phyloP scores from a whole-genome alignment of 2,329 filamentous ascomycete genomes.

The Parasarocladium wereldwijsianum region DNA sequence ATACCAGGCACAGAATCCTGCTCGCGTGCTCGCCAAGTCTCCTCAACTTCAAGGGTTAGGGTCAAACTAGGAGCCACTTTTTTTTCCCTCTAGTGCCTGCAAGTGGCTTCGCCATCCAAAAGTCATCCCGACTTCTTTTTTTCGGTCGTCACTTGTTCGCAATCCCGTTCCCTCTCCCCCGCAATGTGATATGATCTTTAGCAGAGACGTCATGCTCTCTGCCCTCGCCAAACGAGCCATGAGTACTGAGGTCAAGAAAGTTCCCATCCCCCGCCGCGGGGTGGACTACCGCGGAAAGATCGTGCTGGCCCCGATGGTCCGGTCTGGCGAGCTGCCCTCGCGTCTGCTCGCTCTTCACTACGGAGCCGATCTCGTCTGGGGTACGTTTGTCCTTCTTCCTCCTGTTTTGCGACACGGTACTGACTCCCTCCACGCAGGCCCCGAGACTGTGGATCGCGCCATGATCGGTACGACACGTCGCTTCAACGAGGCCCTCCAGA shows the following conservation, averaged over 20 bases:
- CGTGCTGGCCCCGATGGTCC: slow-evolving; percentile 94
- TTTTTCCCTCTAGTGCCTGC: not conserved
- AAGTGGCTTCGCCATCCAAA: not conserved
- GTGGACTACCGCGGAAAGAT: slow-evolving; percentile 91
- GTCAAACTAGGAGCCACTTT: too few species aligned
- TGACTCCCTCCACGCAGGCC: slow-evolving; percentile 34
- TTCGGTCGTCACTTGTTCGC: too few species aligned
- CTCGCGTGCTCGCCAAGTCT: too few species aligned
- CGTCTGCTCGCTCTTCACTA: slow-evolving; percentile 83
- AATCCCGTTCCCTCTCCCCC: not conserved
- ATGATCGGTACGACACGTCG: slow-evolving; percentile 76
- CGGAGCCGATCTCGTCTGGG: slow-evolving; percentile 94
- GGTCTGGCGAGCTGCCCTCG: slow-evolving; percentile 88
- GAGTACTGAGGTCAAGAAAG: slow-evolving; percentile 45
- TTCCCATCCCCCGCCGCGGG: slow-evolving; percentile 74
- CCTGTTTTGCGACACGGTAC: slow-evolving; percentile 3
- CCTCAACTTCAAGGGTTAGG: too few species aligned
- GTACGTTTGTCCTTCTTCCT: slow-evolving; percentile 25
- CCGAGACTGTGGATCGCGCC: slow-evolving; percentile 84
- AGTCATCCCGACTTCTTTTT: not conserved
- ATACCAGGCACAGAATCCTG: too few species aligned
- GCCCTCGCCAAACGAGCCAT: slow-evolving; percentile 35
- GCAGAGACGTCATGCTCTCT: slow-evolving; percentile 16
- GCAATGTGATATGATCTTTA: not conserved
- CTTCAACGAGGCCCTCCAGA: slow-evolving; percentile 60